Evolutionary conservation across 2,329 filamentous ascomycete genomes (phyloP).

Genomic region (Tolypocladium sp.): DNA sequence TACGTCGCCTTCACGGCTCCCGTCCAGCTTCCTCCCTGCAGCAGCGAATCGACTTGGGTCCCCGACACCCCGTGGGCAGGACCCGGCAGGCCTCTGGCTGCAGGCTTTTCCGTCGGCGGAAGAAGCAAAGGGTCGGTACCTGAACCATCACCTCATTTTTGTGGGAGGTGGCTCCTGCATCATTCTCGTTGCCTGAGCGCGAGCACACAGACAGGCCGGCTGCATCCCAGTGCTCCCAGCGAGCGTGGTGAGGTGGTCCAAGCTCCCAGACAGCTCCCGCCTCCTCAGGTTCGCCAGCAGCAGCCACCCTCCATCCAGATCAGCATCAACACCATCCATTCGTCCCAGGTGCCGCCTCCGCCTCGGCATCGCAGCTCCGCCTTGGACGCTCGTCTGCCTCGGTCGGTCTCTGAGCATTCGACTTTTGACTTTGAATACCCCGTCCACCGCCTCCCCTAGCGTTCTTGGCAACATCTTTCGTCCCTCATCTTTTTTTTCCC

Average conservation of each 20-base stretch:
- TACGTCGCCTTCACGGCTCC: background rate
- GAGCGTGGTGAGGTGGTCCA: background rate
- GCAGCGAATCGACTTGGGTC: background rate
- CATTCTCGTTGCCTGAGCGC: too few species aligned
- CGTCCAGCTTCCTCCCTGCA: too few species aligned
- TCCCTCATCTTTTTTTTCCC: background rate
- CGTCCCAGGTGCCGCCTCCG: background rate
- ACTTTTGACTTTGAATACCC: background rate
- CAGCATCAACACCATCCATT: background rate
- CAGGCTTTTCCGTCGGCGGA: background rate
- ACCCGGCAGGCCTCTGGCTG: background rate
- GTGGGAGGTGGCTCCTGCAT: too few species aligned
- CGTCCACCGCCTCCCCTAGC: background rate
- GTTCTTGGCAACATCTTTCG: background rate
- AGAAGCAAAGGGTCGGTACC: background rate
- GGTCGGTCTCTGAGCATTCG: background rate
- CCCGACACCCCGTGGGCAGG: background rate
- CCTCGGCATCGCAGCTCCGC: background rate
- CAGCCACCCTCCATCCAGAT: background rate
- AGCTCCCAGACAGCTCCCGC: background rate
- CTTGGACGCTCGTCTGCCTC: background rate
- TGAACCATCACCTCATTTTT: background rate
- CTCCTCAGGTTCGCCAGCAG: background rate
- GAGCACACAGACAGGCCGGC: too few species aligned
- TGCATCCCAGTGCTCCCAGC: background rate